These are phyloP conservation scores for Capronia coronata DNA, from an alignment of 2,329 filamentous ascomycete genomes.

Conservation along the genomic window DNA sequence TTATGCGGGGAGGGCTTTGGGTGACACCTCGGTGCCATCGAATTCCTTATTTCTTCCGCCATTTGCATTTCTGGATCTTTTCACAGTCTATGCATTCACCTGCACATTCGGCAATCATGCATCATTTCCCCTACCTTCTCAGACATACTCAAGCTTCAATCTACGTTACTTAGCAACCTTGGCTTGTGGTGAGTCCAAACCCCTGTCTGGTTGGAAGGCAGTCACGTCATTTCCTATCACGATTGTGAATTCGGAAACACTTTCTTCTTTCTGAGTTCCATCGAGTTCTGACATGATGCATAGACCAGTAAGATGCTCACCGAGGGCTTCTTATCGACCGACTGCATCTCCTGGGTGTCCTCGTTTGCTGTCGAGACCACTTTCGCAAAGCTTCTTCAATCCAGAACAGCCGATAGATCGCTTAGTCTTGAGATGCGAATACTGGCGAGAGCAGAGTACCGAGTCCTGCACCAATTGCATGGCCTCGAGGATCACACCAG, in stretches of 20 bases:
- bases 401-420: neutral
- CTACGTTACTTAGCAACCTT: too few species aligned
- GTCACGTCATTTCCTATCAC: constrained; percentile 13
- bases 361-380: neutral
- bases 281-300: neutral
- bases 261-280: neutral
- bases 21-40: too few species aligned
- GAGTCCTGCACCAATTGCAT: neutral
- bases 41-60: too few species aligned
- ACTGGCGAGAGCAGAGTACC: neutral
- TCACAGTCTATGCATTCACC: too few species aligned
- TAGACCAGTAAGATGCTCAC: neutral
- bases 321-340: neutral
- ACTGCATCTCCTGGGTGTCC: neutral
- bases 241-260: constrained; percentile 6
- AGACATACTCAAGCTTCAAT: too few species aligned
- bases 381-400: neutral
- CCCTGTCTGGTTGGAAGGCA: neutral
- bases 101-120: too few species aligned
- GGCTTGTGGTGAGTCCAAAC: neutral
- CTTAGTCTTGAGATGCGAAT: neutral
- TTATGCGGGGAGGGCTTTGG: too few species aligned
- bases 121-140: too few species aligned
- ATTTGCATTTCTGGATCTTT: too few species aligned
- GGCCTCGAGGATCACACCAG: neutral